Base-by-base conservation (phyloP, 1,284 basidiomycete species). In the Apiotrichum sp. region DNA sequence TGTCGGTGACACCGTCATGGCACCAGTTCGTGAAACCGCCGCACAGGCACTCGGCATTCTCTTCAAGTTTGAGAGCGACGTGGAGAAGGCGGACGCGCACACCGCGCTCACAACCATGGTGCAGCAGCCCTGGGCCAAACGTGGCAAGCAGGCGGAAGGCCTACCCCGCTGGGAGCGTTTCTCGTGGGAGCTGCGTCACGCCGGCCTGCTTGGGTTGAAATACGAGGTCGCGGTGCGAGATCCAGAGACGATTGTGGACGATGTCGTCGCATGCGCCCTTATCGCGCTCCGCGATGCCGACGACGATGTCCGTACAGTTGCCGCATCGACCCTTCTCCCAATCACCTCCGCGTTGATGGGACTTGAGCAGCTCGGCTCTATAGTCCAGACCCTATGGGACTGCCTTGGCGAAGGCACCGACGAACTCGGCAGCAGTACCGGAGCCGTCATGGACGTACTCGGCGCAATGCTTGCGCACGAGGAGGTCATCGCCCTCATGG, bases 111-210 rank as follows among this genome's bases (percentile, higher is more conserved):
- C 96, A 41, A 84, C 87, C 65, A 98, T 98, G 96, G 93, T 98
- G 62, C 82, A 86, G 52, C 95, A 98, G 75, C 84, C 88, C 57
- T 88, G 77, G 62, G 78, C 66, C 60, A 77, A 73, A 67, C 73
- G 69, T 65, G 77, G 62, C 58, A 78, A 68, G 55, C 62, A 66
- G 67, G 71, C 64, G 70, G 77, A 65, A 74, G 77, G 57, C 72
- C 79, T 52, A 57, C 69, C 45, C 6, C 69, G 64, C 48, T 65
- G 69, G 40, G 70, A 74, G 50, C 77, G 72, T 44, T 92, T 96
- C 74, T 84, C 93, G 4, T 99, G 96, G 96, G 92, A 98, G 76
- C 88, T 98, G 50, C 82, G 96, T 49, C 96, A 99, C 78, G 95
- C 96, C 3, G 96, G 96, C 35, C 77, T 99, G 53, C 82, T 98